Conservation (phyloP, 345 rosid genomes). For the Cardiospermum halicacabum region DNA sequence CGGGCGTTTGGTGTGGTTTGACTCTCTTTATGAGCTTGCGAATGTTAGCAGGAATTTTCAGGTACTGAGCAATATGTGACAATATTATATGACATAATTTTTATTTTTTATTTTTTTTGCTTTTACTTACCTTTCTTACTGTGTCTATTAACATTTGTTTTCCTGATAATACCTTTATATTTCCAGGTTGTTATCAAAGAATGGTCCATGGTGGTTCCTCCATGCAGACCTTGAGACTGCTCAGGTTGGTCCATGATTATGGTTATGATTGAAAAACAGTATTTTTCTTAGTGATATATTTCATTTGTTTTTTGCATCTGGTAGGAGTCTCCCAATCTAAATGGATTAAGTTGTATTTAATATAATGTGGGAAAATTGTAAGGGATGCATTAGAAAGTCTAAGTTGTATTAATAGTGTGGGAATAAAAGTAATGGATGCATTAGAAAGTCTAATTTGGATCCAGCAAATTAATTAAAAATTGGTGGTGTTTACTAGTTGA, state of each 20-base stretch:
- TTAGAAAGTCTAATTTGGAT: not conserved
- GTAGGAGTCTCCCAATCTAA: not conserved
- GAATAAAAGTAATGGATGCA: not conserved
- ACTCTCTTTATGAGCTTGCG: constrained; percentile 84
- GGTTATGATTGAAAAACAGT: not conserved
- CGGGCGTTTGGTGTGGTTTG: constrained; percentile 91
- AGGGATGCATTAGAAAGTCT: too few species aligned
- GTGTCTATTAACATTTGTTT: not conserved
- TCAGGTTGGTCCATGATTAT: constrained; percentile 26
- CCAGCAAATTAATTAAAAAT: too few species aligned
- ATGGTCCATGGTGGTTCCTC: constrained; percentile 98
- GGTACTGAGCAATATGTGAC: constrained; percentile 35
- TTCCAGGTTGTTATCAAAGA: constrained; percentile 52
- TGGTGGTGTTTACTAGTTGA: not conserved
- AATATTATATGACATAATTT: not conserved
- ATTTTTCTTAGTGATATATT: not conserved
- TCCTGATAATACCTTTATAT: constrained; percentile 14
- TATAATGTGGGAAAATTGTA: too few species aligned
- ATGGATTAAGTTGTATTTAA: too few species aligned
- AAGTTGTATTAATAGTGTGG: too few species aligned
- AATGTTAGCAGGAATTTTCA: constrained; percentile 63
- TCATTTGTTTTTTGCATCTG: not conserved
- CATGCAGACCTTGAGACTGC: constrained; percentile 39
- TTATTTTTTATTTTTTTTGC: not conserved
- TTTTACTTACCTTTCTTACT: not conserved